Evolutionary conservation across 2,329 filamentous ascomycete genomes (phyloP).

Genomic region (Knoxdaviesia proteae): DNA sequence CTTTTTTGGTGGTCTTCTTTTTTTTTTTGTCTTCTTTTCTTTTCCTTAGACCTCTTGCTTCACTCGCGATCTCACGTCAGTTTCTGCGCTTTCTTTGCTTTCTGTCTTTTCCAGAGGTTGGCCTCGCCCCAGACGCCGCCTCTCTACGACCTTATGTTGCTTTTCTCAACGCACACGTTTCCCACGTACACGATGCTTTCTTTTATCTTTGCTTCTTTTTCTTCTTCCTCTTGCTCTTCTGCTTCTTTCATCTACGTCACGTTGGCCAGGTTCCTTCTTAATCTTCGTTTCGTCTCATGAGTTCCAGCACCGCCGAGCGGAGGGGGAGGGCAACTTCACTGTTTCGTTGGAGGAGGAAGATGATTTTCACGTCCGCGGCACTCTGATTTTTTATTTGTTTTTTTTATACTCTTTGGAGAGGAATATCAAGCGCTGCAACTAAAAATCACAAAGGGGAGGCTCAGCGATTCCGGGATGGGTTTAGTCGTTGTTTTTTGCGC

Average conservation of each 20-base stretch:
- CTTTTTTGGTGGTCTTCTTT: neutral
- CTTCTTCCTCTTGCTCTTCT: neutral
- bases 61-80: neutral
- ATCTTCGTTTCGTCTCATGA: neutral
- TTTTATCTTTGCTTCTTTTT: neutral
- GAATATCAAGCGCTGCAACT: neutral
- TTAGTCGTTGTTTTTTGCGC: neutral
- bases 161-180: neutral
- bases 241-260: neutral
- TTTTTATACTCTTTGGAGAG: neutral
- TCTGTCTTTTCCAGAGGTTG: neutral
- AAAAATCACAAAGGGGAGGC: neutral
- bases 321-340: neutral
- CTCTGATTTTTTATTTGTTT: too few relatives aligned
- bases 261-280: neutral
- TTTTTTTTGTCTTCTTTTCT: neutral
- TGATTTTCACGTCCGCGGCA: neutral
- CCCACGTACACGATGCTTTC: neutral
- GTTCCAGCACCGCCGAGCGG: neutral
- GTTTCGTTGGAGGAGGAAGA: neutral
- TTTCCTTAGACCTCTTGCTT: neutral
- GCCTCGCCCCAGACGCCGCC: neutral
- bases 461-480: neutral
- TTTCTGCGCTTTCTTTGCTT: neutral
- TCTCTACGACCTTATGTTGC: neutral